Evolutionary conservation across 768 basidiomycete genomes (phyloP).

Genomic region (Pholiota conissans): DNA sequence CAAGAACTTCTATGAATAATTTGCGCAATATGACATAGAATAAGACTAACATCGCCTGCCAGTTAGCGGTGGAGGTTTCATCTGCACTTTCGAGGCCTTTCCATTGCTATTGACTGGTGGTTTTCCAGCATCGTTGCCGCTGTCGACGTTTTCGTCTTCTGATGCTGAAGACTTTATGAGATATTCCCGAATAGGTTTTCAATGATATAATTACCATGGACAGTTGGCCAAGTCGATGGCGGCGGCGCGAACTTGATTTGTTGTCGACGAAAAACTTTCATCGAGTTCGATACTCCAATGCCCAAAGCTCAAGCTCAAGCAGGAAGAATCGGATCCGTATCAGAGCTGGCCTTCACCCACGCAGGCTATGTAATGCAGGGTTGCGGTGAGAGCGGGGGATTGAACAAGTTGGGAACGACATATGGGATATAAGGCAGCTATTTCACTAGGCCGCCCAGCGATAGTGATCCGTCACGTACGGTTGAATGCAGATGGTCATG

Average conservation of each 20-base stretch:
- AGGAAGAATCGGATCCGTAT: background rate
- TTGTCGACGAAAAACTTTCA: background rate
- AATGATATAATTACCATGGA: background rate
- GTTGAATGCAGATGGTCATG: background rate
- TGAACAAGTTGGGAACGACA: background rate
- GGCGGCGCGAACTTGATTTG: background rate
- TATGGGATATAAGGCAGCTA: background rate
- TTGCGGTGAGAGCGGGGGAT: background rate
- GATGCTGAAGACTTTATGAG: background rate
- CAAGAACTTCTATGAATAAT: background rate
- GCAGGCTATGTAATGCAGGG: background rate
- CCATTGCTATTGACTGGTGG: background rate
- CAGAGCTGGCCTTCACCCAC: too few relatives aligned
- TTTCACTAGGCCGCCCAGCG: background rate
- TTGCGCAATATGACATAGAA: background rate
- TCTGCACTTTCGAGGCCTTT: background rate
- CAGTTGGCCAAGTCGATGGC: background rate
- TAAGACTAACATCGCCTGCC: background rate
- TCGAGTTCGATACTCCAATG: background rate
- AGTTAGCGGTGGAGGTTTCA: background rate
- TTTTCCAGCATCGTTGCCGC: background rate
- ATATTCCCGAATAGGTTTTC: background rate
- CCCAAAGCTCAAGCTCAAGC: background rate
- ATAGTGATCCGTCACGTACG: background rate
- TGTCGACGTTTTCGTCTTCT: background rate